A percentile compares a stretch with the other conserved stretches of the same genome.
These are phyloP conservation scores for Lipomyces japonicus DNA, from an alignment of 805 yeast species.

Conservation along the genomic window DNA sequence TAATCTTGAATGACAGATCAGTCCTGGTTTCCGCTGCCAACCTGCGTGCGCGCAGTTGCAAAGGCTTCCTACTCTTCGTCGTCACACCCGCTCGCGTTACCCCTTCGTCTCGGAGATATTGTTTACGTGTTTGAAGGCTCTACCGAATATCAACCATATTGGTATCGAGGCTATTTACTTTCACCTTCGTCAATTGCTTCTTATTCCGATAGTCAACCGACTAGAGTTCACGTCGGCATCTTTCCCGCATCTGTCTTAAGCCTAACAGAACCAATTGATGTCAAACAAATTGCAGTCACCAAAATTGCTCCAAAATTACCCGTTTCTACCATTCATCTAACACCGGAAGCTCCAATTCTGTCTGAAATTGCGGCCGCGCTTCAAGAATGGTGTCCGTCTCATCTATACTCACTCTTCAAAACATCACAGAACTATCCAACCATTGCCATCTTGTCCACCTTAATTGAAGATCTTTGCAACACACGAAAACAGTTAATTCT, in stretches of 20 bases:
- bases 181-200: conserved; percentile 48
- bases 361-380: conserved; percentile 36
- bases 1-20: neutral
- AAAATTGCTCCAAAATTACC: conserved; percentile 28
- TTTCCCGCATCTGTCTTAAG: conserved; percentile 32
- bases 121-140: conserved; percentile 66
- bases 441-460: conserved; percentile 29
- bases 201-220: conserved; percentile 33
- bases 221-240: conserved; percentile 32
- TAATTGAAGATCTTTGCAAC: conserved; percentile 32
- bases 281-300: neutral
- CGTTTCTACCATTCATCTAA: conserved; percentile 26
- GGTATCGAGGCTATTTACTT: conserved; percentile 78
- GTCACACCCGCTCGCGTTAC: conserved; percentile 7
- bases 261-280: conserved; percentile 25
- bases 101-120: conserved; percentile 56
- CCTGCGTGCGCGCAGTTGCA: conserved; percentile 16
- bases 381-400: conserved; percentile 36
- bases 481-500: conserved; percentile 33
- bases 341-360: conserved; percentile 19
- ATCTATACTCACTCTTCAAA: conserved; percentile 31
- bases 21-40: conserved; percentile 16
- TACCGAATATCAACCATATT: conserved; percentile 41
- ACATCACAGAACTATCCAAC: conserved; percentile 29
- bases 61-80: conserved; percentile 10